Evolutionary conservation across 1,284 basidiomycete species (phyloP), one percentile per base, ranked within the genome.

Genomic region (Trametes hirsuta): DNA sequence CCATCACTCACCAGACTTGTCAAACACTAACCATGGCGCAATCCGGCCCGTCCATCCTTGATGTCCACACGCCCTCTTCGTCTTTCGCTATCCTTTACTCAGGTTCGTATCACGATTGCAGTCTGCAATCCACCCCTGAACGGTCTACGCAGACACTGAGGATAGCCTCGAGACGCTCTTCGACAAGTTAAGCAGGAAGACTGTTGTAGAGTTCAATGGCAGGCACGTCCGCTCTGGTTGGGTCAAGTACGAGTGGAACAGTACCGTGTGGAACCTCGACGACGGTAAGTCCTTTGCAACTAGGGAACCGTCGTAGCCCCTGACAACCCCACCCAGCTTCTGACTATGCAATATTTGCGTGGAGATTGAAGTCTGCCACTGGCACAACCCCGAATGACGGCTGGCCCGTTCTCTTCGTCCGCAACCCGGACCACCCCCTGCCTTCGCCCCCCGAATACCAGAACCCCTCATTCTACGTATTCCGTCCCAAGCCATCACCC

Each of bases 231-330:
- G 84, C 21, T 76, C 88, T 24, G 89, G 90, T 35, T 93, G 90
- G 90, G 78, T 93, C 51, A 93, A 92, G 69, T 93, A 93, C 70
- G 83, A 87, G 58, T 92, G 85, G 79, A 84, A 84, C 64, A 82
- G 81, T n/a, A 77, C 84, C 0, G 74, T 88, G 44, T 93, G 91
- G 89, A 90, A 91, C 70, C 74, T 93, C 8, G 90, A 93, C 69
- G 91, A 93, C 67, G 90, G 91, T 87, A 66, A 57, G 78, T 71
- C 18, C 10, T 25, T n/a, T 44, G n/a, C 10, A 41, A 15, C 4
- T n/a, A 42, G 15, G 21, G 51, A 21, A 41, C 34, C 51, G 18
- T 35, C 14, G 2, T 2, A 24, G 36, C 44, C 46, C 55, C 54
- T 44, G 14, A 42, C 55, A 8, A 39, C 4, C 12, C 6, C 9